These are phyloP conservation scores for Ustilago bromivora DNA, from an alignment of 1,284 basidiomycete genomes.

Conservation along the genomic window DNA sequence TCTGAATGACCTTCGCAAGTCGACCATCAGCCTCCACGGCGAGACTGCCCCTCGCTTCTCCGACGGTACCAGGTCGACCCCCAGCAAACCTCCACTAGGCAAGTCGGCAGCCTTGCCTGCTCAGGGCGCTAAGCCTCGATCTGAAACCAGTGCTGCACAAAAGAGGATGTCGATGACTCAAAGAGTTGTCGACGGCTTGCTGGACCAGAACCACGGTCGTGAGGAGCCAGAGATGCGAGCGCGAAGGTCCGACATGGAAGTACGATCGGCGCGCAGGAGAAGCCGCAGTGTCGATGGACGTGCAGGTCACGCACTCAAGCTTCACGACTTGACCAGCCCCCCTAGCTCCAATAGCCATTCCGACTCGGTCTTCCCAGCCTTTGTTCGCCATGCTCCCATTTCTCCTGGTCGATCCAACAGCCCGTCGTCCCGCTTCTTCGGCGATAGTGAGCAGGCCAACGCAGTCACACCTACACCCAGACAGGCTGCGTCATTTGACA, in stretches of 20 bases:
- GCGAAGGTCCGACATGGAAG: slow-evolving; percentile 35
- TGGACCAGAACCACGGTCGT: slow-evolving; percentile 43
- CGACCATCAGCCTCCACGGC: slow-evolving; percentile 29
- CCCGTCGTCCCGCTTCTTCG: slow-evolving; percentile 33
- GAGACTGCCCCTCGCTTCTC: slow-evolving; percentile 26
- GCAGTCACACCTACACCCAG: slow-evolving; percentile 22
- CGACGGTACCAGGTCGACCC: slow-evolving; percentile 16
- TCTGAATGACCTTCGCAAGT: slow-evolving; percentile 43
- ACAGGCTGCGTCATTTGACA: slow-evolving; percentile 19
- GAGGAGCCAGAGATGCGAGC: slow-evolving; percentile 55
- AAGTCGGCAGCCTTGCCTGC: slow-evolving; percentile 5
- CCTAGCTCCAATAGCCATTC: slow-evolving; percentile 47
- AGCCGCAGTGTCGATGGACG: slow-evolving; percentile 52
- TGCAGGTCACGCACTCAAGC: slow-evolving; percentile 13
- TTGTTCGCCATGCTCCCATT: slow-evolving; percentile 43
- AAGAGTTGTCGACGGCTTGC: slow-evolving; percentile 47
- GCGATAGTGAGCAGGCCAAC: slow-evolving; percentile 19
- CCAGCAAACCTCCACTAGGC: slow-evolving; percentile 16
- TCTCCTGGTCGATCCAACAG: slow-evolving; percentile 26
- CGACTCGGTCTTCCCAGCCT: slow-evolving; percentile 52
- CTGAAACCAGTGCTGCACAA: not conserved
- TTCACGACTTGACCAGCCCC: slow-evolving; percentile 29
- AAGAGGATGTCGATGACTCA: slow-evolving; percentile 54
- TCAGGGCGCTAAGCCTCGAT: not conserved
- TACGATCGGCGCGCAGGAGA: slow-evolving; percentile 33